Evolutionary conservation across 2,329 filamentous ascomycete genomes (phyloP).

Genomic region (Trichoderma brevicompactum): DNA sequence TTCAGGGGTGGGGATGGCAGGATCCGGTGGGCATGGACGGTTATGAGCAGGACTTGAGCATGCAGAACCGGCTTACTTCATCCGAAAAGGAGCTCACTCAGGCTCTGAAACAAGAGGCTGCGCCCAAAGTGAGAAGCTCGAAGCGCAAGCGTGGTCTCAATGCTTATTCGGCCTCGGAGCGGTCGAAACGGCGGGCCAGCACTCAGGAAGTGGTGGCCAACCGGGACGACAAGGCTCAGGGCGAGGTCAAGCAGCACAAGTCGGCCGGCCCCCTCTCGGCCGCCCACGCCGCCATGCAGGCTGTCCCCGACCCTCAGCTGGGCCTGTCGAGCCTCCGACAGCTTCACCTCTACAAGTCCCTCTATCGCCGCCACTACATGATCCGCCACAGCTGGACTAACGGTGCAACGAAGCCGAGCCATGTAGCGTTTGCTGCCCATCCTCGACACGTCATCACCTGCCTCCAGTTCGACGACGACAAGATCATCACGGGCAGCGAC

Average conservation of each 20-base stretch:
- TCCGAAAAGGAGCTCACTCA: slow-evolving; percentile 58
- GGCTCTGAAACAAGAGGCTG: slow-evolving; percentile 47
- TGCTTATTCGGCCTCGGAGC: slow-evolving; percentile 51
- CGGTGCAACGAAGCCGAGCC: slow-evolving; percentile 79
- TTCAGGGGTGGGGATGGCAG: slow-evolving; percentile 97
- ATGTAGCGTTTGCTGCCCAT: slow-evolving; percentile 95
- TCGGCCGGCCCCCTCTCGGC: slow-evolving; percentile 85
- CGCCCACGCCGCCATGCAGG: slow-evolving; percentile 80
- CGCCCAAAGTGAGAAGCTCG: slow-evolving; percentile 53
- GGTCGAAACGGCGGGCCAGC: slow-evolving; percentile 58
- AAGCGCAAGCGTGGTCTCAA: slow-evolving; percentile 61
- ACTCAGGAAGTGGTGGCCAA: slow-evolving; percentile 51
- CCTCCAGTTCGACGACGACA: slow-evolving; percentile 95
- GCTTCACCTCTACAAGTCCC: slow-evolving; percentile 92
- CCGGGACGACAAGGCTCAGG: slow-evolving; percentile 49
- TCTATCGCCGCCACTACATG: slow-evolving; percentile 90
- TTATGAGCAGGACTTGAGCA: slow-evolving; percentile 79
- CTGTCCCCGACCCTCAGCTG: slow-evolving; percentile 79
- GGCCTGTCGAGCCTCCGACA: slow-evolving; percentile 78
- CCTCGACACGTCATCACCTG: slow-evolving; percentile 97
- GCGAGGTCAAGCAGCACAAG: slow-evolving; percentile 54
- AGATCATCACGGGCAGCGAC: slow-evolving; percentile 96
- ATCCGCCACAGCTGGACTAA: slow-evolving; percentile 93
- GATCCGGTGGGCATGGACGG: slow-evolving; percentile 76
- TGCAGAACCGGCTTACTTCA: slow-evolving; percentile 56